Evolutionary conservation across 306 rosid genomes (phyloP).

Genomic region (Albizia julibrissin): DNA sequence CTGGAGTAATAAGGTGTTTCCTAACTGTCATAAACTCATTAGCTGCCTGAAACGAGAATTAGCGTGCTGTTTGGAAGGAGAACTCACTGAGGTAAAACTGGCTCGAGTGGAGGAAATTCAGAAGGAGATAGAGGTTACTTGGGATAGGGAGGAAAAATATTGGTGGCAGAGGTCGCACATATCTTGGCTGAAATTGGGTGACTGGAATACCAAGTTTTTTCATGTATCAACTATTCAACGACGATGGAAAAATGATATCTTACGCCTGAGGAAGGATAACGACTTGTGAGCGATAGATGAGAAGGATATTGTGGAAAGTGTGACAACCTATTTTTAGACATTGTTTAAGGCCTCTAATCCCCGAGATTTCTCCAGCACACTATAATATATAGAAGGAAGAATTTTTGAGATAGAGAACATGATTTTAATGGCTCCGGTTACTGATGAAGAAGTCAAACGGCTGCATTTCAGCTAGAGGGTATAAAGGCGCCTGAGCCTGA

Average conservation of each 20-base stretch:
- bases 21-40: no score
- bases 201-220: not conserved
- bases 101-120: no score
- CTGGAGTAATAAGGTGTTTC: no score
- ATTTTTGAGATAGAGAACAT: no score
- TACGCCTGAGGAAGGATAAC: not conserved
- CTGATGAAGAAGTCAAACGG: not conserved
- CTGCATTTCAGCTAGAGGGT: not conserved
- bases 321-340: no score
- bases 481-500: no score
- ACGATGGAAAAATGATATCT: no score
- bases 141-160: not conserved
- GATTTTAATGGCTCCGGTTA: not conserved
- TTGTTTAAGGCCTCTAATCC: not conserved
- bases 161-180: not conserved
- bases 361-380: accelerated
- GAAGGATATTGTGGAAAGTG: not conserved
- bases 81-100: no score
- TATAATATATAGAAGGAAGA: no score
- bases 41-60: no score
- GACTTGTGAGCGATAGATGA: not conserved
- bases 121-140: not conserved
- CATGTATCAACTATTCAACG: not conserved
- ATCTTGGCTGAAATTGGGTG: not conserved
- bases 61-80: no score